These are phyloP conservation scores for Hypholoma fasciculare DNA, from an alignment of 768 basidiomycete species.

Conservation along the genomic window DNA sequence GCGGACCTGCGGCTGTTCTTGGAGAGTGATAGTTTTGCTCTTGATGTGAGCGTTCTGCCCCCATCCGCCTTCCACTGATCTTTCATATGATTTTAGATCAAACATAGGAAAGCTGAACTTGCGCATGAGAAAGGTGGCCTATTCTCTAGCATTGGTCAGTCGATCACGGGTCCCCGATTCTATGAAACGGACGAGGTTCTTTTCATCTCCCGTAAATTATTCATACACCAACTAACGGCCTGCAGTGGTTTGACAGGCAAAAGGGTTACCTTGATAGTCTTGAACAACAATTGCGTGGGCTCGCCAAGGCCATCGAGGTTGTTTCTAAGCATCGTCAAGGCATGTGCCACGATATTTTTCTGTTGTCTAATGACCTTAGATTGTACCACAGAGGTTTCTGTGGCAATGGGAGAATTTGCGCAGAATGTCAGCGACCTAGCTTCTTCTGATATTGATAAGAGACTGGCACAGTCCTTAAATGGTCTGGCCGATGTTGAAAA, in stretches of 20 bases:
- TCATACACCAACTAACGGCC: not conserved
- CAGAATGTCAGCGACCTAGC: constrained; percentile 70
- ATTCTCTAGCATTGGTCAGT: constrained; percentile 81
- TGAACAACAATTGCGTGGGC: constrained; percentile 83
- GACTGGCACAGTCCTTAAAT: constrained; percentile 68
- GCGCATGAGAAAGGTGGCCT: constrained; percentile 80
- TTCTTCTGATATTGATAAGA: constrained; percentile 71
- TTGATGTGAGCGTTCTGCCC: constrained; percentile 65
- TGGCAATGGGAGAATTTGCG: constrained; percentile 77
- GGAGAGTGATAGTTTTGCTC: constrained; percentile 87
- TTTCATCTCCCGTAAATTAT: not conserved
- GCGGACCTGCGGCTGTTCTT: constrained; percentile 86
- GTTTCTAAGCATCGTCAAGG: constrained; percentile 85
- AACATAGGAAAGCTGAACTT: constrained; percentile 79
- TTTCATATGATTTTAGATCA: constrained; percentile 56
- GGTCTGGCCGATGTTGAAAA: constrained; percentile 75
- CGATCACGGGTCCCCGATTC: constrained; percentile 77
- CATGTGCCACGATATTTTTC: constrained; percentile 23
- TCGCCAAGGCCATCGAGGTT: constrained; percentile 83
- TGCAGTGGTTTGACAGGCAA: constrained; percentile 92
- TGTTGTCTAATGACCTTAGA: not conserved
- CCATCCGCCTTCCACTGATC: not conserved
- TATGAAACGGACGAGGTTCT: constrained; percentile 85
- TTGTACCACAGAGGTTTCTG: constrained; percentile 56
- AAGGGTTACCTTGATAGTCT: constrained; percentile 84